Evolutionary conservation across 169 alveolate species (phyloP), one percentile per base, ranked within the genome.

Genomic region (Eimeria mitis): DNA sequence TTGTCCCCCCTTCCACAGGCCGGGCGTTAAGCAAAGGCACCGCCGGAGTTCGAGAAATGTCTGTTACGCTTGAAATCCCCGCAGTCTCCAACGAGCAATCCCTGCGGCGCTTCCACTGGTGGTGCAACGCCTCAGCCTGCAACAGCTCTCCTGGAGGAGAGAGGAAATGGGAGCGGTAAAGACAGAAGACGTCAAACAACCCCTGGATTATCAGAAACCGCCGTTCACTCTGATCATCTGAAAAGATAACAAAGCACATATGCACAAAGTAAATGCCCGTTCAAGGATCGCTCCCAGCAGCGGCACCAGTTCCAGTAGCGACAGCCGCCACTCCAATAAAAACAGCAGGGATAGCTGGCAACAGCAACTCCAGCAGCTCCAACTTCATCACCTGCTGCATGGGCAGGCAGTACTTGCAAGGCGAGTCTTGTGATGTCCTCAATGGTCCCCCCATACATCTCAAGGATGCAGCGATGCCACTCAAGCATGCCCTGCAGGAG

Each of bases 41-140:
- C 49, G 68, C 54, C 5, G 90, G 52, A 14, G 44, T 6, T 49
- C 40, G 61, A 21, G 83, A 65, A 37, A 56, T 21, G 47, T 49
- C 83, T 5, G 54, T 42, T 19, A 42, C n/a, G 0, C 65, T 3
- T 31, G 71, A 65, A 44, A 52, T 1, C 49, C 44, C 61, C n/a
- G 68, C 34, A 65, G 68, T 31, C 25, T 65, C 92, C 44, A 25
- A 42, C 63, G 92, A 63, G 44, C 65, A 34, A 40, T 34, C 63
- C 63, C 63, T 65, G 28, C 81, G 78, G 49, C 40, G 61, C 81
- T 87, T 59, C 92, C 92, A 87, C 81, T 87, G 92, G 81, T 87
- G 81, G 47, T 87, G 92, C 83, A 87, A 16, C 92, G 92, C 81
- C 92, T 87, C 92, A 25, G 92, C 92, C 83, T 87, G 92, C 13